Evolutionary conservation across 108 stramenopile genomes (phyloP).

Genomic region (Cyclotella distinguenda): DNA sequence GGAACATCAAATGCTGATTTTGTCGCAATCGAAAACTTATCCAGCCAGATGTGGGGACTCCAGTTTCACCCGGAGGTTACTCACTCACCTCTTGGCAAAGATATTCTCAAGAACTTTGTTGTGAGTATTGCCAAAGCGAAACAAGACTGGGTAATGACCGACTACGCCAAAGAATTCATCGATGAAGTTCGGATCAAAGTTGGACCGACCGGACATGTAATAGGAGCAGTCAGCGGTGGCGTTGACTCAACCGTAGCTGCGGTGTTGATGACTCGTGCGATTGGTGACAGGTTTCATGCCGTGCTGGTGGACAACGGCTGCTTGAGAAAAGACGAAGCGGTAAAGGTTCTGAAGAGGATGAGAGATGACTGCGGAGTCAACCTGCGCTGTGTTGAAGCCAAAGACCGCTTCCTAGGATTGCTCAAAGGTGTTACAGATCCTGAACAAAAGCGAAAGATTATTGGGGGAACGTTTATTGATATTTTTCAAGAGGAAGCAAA

Average conservation of each 20-base stretch:
- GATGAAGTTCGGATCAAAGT: slow-evolving; percentile 83
- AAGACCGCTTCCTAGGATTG: slow-evolving; percentile 87
- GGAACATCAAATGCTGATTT: slow-evolving; percentile 87
- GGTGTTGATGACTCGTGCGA: slow-evolving; percentile 94
- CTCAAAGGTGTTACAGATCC: slow-evolving; percentile 94
- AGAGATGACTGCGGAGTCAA: slow-evolving; percentile 92
- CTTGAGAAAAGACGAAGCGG: slow-evolving; percentile 94
- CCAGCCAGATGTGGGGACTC: slow-evolving; percentile 87
- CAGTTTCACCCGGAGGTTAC: slow-evolving; percentile 99
- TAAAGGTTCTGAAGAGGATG: slow-evolving; percentile 81
- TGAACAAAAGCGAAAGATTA: slow-evolving; percentile 96
- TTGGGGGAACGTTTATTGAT: slow-evolving; percentile 96
- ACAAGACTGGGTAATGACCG: slow-evolving; percentile 95
- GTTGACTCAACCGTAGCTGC: slow-evolving; percentile 99
- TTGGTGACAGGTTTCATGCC: slow-evolving; percentile 97
- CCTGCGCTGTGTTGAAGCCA: slow-evolving; percentile 91
- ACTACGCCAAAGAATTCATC: slow-evolving; percentile 96
- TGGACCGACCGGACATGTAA: slow-evolving; percentile 90
- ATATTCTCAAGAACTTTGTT: slow-evolving; percentile 89
- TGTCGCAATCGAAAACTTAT: slow-evolving; percentile 89
- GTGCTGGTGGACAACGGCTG: slow-evolving; percentile 98
- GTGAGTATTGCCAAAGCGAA: slow-evolving; percentile 85
- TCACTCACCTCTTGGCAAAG: slow-evolving; percentile 86
- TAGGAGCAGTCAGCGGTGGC: slow-evolving; percentile 99
- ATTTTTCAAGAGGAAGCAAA: slow-evolving; percentile 95